Evolutionary conservation across 2,329 filamentous ascomycete genomes (phyloP), one percentile per base, ranked within the genome.

Genomic region (Grosmannia penicillata): DNA sequence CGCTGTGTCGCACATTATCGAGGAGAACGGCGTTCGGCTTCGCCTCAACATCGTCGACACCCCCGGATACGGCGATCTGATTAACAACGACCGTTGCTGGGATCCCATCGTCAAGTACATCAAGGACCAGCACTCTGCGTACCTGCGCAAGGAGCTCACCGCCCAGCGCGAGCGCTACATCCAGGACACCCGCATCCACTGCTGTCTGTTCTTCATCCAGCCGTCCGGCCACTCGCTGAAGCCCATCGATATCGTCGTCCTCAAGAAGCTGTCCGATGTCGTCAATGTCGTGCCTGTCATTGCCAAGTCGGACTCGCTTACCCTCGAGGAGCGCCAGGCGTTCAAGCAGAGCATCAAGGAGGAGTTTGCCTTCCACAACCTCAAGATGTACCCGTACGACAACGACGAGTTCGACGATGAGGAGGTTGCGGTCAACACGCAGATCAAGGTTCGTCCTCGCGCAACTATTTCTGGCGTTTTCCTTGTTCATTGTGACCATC

Each of bases 371-470:
- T 98, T 98, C 81, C 91, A 98, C 76, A 96, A 96, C 72, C 76
- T 98, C 56, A 89, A 94, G 73, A 98, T 98, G 91, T 98, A 93
- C 72, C 91, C 91, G 44, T 98, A 98, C 62, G 91, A 98, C 62
- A 96, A 95, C 58, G 91, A 98, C 54, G 91, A 98, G 71, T 81
- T 96, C 52, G 91, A 98, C 56, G 82, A 91, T 48, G 91, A 98
- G 70, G 91, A 98, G 69, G 81, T 85, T 53, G 78, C 79, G 45
- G 70, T 93, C 64, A 96, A 96, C 67, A 78, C 76, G 43, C 83
- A 93, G 58, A 98, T 98, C 68, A 96, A 96, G 82, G 87, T 93
- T n/a, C n/a, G n/a, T n/a, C n/a, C n/a, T n/a, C n/a, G n/a, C n/a
- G n/a, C n/a, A 65, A 44, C 65, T 52, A 28, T 9, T 14, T 19